Evolutionary conservation across 2,329 filamentous ascomycete genomes (phyloP).

Genomic region (Beauveria brongniartii): DNA sequence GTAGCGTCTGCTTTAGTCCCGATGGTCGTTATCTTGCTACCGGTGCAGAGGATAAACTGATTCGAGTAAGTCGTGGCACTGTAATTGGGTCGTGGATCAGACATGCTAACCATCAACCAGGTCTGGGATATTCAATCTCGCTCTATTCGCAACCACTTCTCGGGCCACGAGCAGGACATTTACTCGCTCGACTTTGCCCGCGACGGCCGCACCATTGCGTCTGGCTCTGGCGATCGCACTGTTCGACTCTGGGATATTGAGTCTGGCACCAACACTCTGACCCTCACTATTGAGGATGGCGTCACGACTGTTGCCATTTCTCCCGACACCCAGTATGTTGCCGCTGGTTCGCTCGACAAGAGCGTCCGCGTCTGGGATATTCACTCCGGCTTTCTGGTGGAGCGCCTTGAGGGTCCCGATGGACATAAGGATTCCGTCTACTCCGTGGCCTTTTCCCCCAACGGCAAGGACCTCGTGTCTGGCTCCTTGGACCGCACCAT

Average conservation of each 20-base stretch:
- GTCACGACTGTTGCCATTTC: constrained; percentile 97
- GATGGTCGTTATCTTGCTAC: constrained; percentile 91
- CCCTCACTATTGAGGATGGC: constrained; percentile 88
- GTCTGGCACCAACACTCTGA: constrained; percentile 70
- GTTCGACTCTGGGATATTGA: constrained; percentile 96
- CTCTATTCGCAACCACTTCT: constrained; percentile 84
- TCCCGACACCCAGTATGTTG: constrained; percentile 87
- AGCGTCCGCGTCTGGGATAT: constrained; percentile 97
- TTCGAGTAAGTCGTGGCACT: constrained; percentile 58
- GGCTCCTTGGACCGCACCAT: constrained; percentile 97
- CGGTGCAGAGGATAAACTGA: constrained; percentile 94
- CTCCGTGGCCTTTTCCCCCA: constrained; percentile 90
- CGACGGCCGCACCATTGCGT: constrained; percentile 89
- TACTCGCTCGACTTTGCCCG: constrained; percentile 93
- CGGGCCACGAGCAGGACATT: constrained; percentile 97
- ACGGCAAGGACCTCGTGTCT: constrained; percentile 85
- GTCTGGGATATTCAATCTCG: constrained; percentile 89
- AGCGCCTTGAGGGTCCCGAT: constrained; percentile 84
- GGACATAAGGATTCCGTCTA: constrained; percentile 98
- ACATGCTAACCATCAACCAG: constrained; percentile 32
- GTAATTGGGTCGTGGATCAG: not conserved
- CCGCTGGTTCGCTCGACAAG: constrained; percentile 92
- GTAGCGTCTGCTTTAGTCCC: constrained; percentile 97
- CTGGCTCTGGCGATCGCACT: constrained; percentile 87
- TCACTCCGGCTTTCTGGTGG: constrained; percentile 73